These are phyloP conservation scores for Pichia scutulata DNA, from an alignment of 805 yeast genomes.

Conservation along the genomic window DNA sequence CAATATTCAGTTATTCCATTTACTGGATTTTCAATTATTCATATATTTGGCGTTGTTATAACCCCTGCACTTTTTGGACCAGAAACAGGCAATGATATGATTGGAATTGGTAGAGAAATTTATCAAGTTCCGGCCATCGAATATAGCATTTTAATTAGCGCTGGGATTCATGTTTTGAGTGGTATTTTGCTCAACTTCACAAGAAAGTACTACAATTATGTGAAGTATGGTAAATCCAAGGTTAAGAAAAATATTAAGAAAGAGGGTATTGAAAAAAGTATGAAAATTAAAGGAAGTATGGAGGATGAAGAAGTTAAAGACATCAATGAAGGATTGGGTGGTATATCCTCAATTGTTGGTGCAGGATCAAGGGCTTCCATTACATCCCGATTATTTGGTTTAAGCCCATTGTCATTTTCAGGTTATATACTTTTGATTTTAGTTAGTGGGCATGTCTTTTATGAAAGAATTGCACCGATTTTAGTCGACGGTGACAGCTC, in stretches of 20 bases:
- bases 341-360: conserved; percentile 48
- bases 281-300: conserved; percentile 4
- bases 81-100: conserved; percentile 41
- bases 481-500: conserved; percentile 58
- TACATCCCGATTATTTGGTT: conserved; percentile 36
- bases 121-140: conserved; percentile 53
- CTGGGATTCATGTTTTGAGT: conserved; percentile 41
- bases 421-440: conserved; percentile 49
- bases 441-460: conserved; percentile 38
- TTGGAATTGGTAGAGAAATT: conserved; percentile 53
- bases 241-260: conserved; percentile 4
- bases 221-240: conserved; percentile 18
- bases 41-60: conserved; percentile 44
- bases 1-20: conserved; percentile 56
- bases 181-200: conserved; percentile 43
- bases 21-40: conserved; percentile 48
- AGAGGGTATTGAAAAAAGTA: conserved; percentile 3
- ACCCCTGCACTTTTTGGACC: conserved; percentile 43
- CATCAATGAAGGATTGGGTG: conserved; percentile 54
- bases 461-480: conserved; percentile 44
- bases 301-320: conserved; percentile 21
- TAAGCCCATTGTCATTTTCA: conserved; percentile 50
- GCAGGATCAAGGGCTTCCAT: conserved; percentile 43
- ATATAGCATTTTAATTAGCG: conserved; percentile 38
- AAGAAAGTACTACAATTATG: conserved; percentile 26